Evolutionary conservation across 441 rosid species (phyloP).

Genomic region (Iberis amara): DNA sequence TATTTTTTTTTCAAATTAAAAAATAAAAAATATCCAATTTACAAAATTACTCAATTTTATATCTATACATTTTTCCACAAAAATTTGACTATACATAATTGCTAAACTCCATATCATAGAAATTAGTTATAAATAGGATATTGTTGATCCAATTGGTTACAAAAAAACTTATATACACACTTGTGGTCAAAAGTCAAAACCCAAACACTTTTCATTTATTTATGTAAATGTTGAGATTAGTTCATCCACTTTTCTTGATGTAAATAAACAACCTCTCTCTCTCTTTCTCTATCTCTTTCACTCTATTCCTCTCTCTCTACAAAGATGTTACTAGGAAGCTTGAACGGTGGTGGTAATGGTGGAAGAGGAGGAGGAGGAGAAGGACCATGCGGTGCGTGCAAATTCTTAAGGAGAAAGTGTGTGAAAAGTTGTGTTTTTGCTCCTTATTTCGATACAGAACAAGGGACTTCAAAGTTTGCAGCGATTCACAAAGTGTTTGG

Average conservation of each 20-base stretch:
- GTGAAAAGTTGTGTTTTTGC: conserved; percentile 69
- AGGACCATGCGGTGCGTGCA: conserved; percentile 85
- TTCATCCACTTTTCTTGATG: conserved; percentile 18
- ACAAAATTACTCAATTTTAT: no score
- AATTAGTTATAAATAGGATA: no score
- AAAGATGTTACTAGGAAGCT: conserved; percentile 32
- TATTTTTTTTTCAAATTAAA: no score
- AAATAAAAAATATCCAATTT: no score
- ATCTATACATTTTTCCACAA: no score
- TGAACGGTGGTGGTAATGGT: conserved; percentile 23
- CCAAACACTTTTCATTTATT: conserved; percentile 22
- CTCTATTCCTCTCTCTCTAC: background rate
- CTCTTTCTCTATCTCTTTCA: conserved; percentile 8
- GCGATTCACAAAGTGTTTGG: conserved; percentile 84
- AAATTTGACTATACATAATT: no score
- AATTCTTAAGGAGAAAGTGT: conserved; percentile 71
- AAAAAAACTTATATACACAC: no score
- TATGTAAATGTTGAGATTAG: conserved; percentile 17
- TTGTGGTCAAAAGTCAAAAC: conserved; percentile 20
- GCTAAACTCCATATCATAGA: no score
- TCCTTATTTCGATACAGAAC: conserved; percentile 77
- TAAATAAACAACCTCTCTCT: conserved; percentile 1
- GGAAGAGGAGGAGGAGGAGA: conserved; percentile 28
- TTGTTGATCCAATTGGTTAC: no score
- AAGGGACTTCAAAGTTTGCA: conserved; percentile 65